Evolutionary conservation across 202 grass and related monocot species (phyloP), one percentile per base, ranked within the genome.

Genomic region (Bolboschoenoplectus hybrid): DNA sequence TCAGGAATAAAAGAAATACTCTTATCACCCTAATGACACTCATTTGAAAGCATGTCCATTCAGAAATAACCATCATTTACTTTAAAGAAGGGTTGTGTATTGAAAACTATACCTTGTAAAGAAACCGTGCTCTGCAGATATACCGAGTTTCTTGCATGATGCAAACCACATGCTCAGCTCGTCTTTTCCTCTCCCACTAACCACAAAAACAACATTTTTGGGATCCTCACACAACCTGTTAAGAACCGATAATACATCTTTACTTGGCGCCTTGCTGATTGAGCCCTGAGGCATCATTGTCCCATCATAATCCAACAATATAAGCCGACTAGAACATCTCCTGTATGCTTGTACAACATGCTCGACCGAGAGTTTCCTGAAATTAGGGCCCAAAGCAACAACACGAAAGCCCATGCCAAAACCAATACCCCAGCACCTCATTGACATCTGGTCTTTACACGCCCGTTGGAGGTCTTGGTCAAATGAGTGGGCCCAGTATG

Each of bases 371-470:
- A 98, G 89, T 53, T 92, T 90, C 86, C 93, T 92, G 89, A 98
- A 98, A 84, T 90, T 91, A 0, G 97, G 97, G 51, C 93, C 93
- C 1, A 98, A 92, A 0, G 97, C 97, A 58, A 98, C 97, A 53
- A 98, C 97, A 36, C 93, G 91, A 84, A 98, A 98, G 75, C 97
- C 93, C 97, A 98, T 98, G 39, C 97, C 97, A 56, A 98, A 98
- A 0, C 97, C 97, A 45, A 98, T 98, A 3, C 89, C 96, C 97
- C 97, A 98, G 90, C 91, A 94, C 85, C 97, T 84, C 39, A 89
- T 88, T 7, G 89, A 92, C 90, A 94, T 95, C 87, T 98, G 91
- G 36, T 98, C 97, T 87, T 90, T 95, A 88, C 97, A 98, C 20
- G 97, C 97, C 2, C 93, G 85, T 84, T 96, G 97, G 71, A 98